A percentile compares a stretch with the other conserved stretches of the same genome.
These are phyloP conservation scores for Hypoxylon rubiginosum DNA, from an alignment of 2,329 filamentous ascomycete species.

Conservation along the genomic window DNA sequence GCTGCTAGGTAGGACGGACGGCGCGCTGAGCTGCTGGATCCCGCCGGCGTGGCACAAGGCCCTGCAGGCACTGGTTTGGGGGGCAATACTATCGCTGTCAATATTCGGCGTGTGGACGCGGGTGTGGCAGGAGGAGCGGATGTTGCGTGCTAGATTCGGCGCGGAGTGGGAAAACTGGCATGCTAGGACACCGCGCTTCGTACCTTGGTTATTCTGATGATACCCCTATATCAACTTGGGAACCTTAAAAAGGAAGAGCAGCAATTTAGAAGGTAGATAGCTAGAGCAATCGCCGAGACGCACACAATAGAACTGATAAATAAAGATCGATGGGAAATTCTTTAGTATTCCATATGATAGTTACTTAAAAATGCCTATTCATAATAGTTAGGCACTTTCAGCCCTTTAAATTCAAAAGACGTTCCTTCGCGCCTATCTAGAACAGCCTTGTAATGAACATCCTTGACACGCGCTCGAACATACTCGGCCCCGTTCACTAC, in stretches of 20 bases:
- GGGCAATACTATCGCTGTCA: slow-evolving; percentile 32
- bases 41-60: slow-evolving; percentile 41
- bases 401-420: slow-evolving; percentile 57
- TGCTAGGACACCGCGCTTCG: slow-evolving; percentile 60
- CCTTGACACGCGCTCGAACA: slow-evolving; percentile 60
- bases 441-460: slow-evolving; percentile 61
- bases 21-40: slow-evolving; percentile 56
- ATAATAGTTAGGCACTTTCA: slow-evolving; percentile 46
- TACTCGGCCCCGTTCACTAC: slow-evolving; percentile 60
- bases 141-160: slow-evolving; percentile 63
- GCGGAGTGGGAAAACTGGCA: slow-evolving; percentile 64
- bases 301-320: no score
- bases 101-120: slow-evolving; percentile 51
- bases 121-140: slow-evolving; percentile 63
- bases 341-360: no score
- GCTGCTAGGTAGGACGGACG: slow-evolving; percentile 57
- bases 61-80: slow-evolving; percentile 21
- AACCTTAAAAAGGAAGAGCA: no score
- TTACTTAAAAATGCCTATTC: slow-evolving; percentile 14
- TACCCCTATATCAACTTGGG: no score
- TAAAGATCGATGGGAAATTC: no score
- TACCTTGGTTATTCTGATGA: slow-evolving; percentile 60
- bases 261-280: no score
- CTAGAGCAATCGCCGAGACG: no score
- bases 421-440: slow-evolving; percentile 60